phyloP scores from a whole-genome alignment of 345 rosid species.

The Pugionium cornutum region DNA sequence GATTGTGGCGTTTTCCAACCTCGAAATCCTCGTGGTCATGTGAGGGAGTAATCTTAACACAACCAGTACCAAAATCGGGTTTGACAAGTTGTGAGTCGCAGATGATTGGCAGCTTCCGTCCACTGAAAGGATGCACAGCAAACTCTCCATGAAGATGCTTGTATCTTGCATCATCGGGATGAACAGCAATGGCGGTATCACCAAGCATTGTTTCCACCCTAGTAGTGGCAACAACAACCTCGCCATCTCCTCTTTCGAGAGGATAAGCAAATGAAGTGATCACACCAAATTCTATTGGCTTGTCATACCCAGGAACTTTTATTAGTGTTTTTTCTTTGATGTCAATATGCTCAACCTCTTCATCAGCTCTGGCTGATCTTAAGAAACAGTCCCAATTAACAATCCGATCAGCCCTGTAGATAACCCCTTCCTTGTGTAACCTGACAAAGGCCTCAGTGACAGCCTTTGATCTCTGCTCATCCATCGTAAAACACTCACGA shows the following conservation, averaged over 20 bases:
- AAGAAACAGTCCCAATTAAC: constrained; percentile 82
- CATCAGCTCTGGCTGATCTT: constrained; percentile 69
- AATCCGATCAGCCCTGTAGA: constrained; percentile 72
- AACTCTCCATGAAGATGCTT: constrained; percentile 67
- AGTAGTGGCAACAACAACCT: constrained; percentile 88
- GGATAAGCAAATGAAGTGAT: constrained; percentile 80
- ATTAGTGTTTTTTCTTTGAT: constrained; percentile 57
- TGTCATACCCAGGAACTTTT: constrained; percentile 68
- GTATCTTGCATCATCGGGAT: constrained; percentile 75
- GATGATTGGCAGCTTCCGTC: constrained; percentile 71
- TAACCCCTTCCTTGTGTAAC: constrained; percentile 62
- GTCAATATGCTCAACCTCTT: constrained; percentile 75
- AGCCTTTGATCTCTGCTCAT: constrained; percentile 74
- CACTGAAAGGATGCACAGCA: constrained; percentile 78
- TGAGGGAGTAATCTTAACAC: constrained; percentile 91
- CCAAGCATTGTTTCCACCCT: constrained; percentile 93
- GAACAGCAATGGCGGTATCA: constrained; percentile 83
- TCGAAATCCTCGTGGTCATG: constrained; percentile 88
- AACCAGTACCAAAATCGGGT: constrained; percentile 77
- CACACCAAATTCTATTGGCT: constrained; percentile 79
- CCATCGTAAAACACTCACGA: constrained; percentile 93
- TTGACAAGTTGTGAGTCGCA: constrained; percentile 73
- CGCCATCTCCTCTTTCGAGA: constrained; percentile 58
- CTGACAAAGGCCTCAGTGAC: constrained; percentile 70
- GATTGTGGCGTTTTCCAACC: constrained; percentile 76